Evolutionary conservation across 2,329 filamentous ascomycete species (phyloP).

Genomic region (Ophiostoma tasmaniense): DNA sequence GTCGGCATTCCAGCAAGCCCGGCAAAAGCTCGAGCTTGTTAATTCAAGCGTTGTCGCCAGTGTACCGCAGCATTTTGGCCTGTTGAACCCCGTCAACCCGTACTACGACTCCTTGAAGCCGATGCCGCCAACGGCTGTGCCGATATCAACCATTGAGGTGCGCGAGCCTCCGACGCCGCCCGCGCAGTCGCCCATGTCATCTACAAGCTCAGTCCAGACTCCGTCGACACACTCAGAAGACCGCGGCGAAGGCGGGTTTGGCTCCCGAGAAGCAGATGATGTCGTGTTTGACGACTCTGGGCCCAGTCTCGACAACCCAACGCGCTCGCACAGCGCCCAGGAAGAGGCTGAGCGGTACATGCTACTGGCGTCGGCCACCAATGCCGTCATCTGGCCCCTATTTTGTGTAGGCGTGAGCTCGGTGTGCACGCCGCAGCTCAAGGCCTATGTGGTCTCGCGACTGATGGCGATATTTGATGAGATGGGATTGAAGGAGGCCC

Average conservation of each 20-base stretch:
- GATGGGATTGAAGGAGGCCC: conserved; percentile 38
- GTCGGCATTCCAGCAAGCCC: conserved; percentile 31
- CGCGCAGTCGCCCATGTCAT: conserved; percentile 16
- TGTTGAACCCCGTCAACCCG: conserved; percentile 35
- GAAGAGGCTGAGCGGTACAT: conserved; percentile 39
- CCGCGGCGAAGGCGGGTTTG: neutral
- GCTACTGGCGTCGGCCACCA: conserved; percentile 40
- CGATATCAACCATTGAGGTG: conserved; percentile 18
- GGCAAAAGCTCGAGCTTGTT: conserved; percentile 33
- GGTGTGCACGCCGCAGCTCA: conserved; percentile 34
- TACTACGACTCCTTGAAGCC: conserved; percentile 22
- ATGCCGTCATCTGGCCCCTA: conserved; percentile 43
- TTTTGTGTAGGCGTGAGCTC: conserved; percentile 42
- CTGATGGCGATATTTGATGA: conserved; percentile 38
- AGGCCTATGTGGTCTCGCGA: conserved; percentile 37
- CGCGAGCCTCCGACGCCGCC: conserved; percentile 15
- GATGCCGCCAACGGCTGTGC: neutral
- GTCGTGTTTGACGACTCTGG: conserved; percentile 23
- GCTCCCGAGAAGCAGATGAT: conserved; percentile 10
- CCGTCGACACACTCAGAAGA: conserved; percentile 2
- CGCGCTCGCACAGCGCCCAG: conserved; percentile 28
- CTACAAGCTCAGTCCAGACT: conserved; percentile 11
- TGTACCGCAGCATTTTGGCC: conserved; percentile 42
- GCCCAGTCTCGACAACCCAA: conserved; percentile 35
- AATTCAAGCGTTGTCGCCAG: conserved; percentile 37